Conservation (phyloP, 2,329 filamentous ascomycete species). For the Penicillium sp. region DNA sequence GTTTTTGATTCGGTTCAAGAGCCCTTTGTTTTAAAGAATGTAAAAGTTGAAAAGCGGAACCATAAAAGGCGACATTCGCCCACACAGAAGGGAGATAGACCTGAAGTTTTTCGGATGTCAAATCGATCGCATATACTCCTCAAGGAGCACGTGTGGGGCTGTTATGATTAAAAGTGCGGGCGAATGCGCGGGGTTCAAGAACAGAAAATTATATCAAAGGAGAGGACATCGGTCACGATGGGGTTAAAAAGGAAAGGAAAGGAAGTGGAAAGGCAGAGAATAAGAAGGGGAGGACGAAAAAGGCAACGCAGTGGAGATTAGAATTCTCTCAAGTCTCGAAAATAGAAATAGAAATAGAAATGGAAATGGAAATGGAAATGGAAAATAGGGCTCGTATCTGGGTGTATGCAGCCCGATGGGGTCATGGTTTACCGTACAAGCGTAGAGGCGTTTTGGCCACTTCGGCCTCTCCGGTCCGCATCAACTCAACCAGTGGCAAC, state of each 20-base stretch:
- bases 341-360: not conserved
- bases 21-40: slow-evolving; percentile 43
- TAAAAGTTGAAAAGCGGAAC: slow-evolving; percentile 21
- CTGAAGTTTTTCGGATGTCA: not conserved
- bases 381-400: slow-evolving; percentile 11
- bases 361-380: not conserved
- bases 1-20: slow-evolving; percentile 27
- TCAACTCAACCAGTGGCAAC: not conserved
- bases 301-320: slow-evolving; percentile 16
- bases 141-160: slow-evolving; percentile 3
- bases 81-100: slow-evolving; percentile 23
- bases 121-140: slow-evolving; percentile 18
- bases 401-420: slow-evolving; percentile 16
- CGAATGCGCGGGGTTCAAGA: slow-evolving; percentile 31
- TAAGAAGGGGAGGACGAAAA: slow-evolving; percentile 18
- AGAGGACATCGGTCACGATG: slow-evolving; percentile 20
- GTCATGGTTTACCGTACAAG: slow-evolving; percentile 11
- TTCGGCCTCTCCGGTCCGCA: slow-evolving; percentile 20
- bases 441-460: not conserved
- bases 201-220: slow-evolving; percentile 26
- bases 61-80: slow-evolving; percentile 40
- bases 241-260: slow-evolving; percentile 12
- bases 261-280: slow-evolving; percentile 8
- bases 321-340: slow-evolving; percentile 1
- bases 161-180: slow-evolving; percentile 29